A percentile compares a stretch with the other conserved stretches of the same genome.
Conservation (phyloP, 306 rosid genomes). For the Abrus pulchellus region DNA sequence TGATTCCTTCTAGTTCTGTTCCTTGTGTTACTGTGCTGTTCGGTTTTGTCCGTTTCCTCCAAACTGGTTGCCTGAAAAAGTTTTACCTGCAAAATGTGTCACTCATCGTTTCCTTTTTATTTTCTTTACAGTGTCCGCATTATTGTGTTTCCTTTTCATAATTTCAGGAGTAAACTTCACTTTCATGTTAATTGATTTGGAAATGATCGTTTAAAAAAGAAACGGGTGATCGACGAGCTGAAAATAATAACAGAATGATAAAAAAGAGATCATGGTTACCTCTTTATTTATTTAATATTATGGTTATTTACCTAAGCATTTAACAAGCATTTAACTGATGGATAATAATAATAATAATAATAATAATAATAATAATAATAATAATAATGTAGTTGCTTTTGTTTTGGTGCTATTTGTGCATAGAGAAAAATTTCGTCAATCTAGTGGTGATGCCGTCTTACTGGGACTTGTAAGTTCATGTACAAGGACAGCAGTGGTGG, state of each 20-base stretch:
- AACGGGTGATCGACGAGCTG: no score
- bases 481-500: background rate
- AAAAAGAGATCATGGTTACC: no score
- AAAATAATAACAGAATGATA: no score
- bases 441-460: background rate
- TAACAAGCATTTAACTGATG: background rate
- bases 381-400: background rate
- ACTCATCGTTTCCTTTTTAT: background rate
- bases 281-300: background rate
- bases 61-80: constrained; percentile 24
- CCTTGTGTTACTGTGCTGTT: constrained; percentile 42
- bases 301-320: background rate
- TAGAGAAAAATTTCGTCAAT: background rate
- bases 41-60: constrained; percentile 49
- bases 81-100: background rate
- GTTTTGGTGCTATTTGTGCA: background rate
- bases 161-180: background rate
- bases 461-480: background rate
- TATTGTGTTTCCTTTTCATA: constrained; percentile 8
- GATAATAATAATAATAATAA: background rate
- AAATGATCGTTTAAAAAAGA: background rate
- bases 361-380: no score
- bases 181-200: background rate
- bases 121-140: background rate
- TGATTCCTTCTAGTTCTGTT: background rate